Evolutionary conservation across 257 asterid species (phyloP).

Genomic region (Lantana camara): DNA sequence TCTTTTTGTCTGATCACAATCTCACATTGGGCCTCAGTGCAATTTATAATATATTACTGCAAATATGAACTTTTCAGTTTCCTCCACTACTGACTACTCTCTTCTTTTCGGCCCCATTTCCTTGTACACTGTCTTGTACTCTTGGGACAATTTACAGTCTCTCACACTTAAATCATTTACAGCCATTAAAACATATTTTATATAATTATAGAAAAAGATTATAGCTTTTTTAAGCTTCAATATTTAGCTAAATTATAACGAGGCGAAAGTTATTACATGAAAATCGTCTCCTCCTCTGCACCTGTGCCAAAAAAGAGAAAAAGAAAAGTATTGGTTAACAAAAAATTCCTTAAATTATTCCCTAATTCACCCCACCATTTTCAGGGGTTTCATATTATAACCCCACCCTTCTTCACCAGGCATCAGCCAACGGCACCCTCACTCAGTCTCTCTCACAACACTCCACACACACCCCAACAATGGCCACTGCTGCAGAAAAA

Average conservation of each 20-base stretch:
- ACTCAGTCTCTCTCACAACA: slow-evolving; percentile 11
- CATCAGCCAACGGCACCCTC: neutral
- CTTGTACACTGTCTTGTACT: neutral
- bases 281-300: neutral
- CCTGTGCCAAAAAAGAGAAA: neutral
- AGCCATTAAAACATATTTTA: neutral
- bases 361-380: slow-evolving; percentile 19
- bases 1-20: slow-evolving; percentile 6
- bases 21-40: too few relatives aligned
- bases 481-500: slow-evolving; percentile 30
- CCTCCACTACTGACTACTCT: neutral
- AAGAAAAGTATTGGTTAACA: slow-evolving; percentile 13
- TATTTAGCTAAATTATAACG: too few relatives aligned
- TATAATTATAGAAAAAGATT: too few relatives aligned
- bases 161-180: neutral
- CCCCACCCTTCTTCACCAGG: neutral
- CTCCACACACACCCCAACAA: slow-evolving; percentile 34
- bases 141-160: too few relatives aligned
- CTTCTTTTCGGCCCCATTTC: neutral
- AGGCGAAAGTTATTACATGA: too few relatives aligned
- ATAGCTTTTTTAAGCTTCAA: too few relatives aligned
- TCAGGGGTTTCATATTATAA: neutral
- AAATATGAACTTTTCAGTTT: neutral
- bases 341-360: slow-evolving; percentile 14
- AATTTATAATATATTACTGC: too few relatives aligned